A percentile compares a stretch with the other conserved stretches of the same genome.
Conservation (phyloP, 2,329 filamentous ascomycete species). For the Orbilia ellipsospora region DNA sequence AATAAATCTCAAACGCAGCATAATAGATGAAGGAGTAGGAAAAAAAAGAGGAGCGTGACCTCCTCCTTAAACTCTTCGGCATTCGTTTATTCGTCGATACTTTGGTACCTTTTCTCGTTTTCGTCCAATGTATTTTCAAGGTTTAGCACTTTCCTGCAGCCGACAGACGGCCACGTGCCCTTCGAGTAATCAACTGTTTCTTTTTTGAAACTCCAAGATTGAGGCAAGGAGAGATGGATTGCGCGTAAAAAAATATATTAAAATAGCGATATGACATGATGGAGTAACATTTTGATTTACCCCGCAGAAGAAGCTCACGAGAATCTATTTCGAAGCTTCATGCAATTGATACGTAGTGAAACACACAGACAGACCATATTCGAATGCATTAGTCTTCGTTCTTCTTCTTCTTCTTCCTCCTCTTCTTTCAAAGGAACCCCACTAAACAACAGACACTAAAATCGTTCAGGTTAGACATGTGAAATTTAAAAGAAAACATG, state of each 20-base stretch:
- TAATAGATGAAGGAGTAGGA: neutral
- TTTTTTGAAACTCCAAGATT: neutral
- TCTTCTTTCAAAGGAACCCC: too few relatives aligned
- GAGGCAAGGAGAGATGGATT: neutral
- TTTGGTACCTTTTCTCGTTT: constrained; percentile 1
- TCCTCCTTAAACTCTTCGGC: neutral
- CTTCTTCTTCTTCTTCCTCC: neutral
- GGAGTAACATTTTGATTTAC: constrained; percentile 2
- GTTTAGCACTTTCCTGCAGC: constrained; percentile 5
- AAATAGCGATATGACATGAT: too few relatives aligned
- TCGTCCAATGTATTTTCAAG: constrained; percentile 17
- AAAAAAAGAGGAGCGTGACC: constrained; percentile 10
- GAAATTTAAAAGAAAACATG: constrained; percentile 1
- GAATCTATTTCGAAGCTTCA: constrained; percentile 8
- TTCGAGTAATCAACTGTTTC: neutral
- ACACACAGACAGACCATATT: constrained; percentile 1
- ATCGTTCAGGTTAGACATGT: neutral
- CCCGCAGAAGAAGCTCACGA: constrained; percentile 23
- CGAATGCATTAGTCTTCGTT: constrained; percentile 16
- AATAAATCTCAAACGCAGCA: constrained; percentile 1
- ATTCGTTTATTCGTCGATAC: neutral
- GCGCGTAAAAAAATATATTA: too few relatives aligned
- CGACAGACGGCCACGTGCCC: constrained; percentile 26
- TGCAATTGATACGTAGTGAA: constrained; percentile 33
- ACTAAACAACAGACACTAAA: neutral